A percentile compares a stretch with the other conserved stretches of the same genome.
Conservation (phyloP, 2,329 filamentous ascomycete species). For the Alternaria gaisen region DNA sequence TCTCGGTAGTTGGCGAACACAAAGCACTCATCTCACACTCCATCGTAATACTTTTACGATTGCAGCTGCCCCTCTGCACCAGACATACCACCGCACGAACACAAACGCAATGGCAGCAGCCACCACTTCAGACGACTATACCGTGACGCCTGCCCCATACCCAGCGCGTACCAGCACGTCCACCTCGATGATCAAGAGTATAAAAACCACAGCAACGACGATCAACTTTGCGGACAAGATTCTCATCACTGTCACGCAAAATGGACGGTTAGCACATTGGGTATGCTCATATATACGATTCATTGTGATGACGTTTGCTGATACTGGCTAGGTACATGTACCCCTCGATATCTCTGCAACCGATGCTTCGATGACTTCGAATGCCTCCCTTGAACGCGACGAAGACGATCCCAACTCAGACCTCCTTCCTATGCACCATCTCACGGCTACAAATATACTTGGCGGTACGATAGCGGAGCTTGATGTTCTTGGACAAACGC, state of each 20-base stretch:
- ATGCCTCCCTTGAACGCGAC: conserved; percentile 57
- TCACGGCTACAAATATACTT: conserved; percentile 86
- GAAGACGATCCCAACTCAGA: conserved; percentile 46
- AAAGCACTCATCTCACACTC: neutral
- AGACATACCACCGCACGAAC: neutral
- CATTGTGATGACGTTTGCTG: conserved; percentile 8
- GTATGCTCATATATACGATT: conserved; percentile 58
- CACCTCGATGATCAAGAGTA: conserved; percentile 70
- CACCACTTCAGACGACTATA: conserved; percentile 25
- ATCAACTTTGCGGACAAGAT: conserved; percentile 89
- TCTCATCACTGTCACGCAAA: conserved; percentile 86
- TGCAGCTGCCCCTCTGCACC: neutral
- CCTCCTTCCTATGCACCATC: conserved; percentile 78
- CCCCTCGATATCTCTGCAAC: conserved; percentile 75
- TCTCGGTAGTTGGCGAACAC: neutral
- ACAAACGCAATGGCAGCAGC: conserved; percentile 21
- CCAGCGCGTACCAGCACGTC: conserved; percentile 68
- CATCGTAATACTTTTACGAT: neutral
- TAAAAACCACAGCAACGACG: conserved; percentile 75
- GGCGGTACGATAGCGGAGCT: conserved; percentile 82
- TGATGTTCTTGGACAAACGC: conserved; percentile 85
- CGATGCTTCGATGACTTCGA: conserved; percentile 66
- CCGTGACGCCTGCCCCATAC: conserved; percentile 62
- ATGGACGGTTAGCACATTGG: conserved; percentile 89
- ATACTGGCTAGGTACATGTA: conserved; percentile 71